These are phyloP conservation scores for Ogataea glucozyma DNA, from an alignment of 805 yeast genomes.

Conservation along the genomic window DNA sequence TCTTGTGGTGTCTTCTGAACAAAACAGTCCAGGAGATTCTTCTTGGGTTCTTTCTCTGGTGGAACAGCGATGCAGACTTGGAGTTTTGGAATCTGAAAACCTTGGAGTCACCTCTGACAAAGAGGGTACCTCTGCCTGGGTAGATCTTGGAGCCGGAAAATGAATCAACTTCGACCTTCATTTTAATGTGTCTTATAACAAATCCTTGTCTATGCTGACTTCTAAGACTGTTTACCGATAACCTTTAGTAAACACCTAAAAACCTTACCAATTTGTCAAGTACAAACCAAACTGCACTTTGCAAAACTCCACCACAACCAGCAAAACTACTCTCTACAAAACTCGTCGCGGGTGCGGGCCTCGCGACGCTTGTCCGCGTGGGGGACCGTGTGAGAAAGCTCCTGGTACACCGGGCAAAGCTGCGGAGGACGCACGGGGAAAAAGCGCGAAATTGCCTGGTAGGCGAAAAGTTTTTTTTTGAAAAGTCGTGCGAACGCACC, in stretches of 20 bases:
- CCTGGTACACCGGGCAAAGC: neutral
- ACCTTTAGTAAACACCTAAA: neutral
- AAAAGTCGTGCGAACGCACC: conserved; percentile 1
- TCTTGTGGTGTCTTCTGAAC: conserved; percentile 99
- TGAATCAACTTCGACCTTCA: conserved; percentile 99
- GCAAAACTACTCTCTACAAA: conserved; percentile 4
- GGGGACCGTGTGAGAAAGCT: neutral
- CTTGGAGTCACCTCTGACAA: conserved; percentile 99
- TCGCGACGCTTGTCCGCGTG: neutral
- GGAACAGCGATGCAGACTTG: conserved; percentile 96
- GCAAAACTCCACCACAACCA: conserved; percentile 2
- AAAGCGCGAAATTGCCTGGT: neutral
- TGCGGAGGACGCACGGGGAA: neutral
- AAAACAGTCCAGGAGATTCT: conserved; percentile 99
- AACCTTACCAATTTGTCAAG: neutral
- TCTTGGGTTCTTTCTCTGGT: conserved; percentile 99
- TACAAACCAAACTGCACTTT: conserved; percentile 3
- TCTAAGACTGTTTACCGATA: neutral
- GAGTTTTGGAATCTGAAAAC: conserved; percentile 99
- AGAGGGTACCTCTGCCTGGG: conserved; percentile 99
- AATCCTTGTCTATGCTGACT: conserved; percentile 10
- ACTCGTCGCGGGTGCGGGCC: neutral
- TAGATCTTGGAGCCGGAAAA: conserved; percentile 99
- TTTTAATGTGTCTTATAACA: conserved; percentile 39
- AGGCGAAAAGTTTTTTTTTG: conserved; percentile 1